Conservation (phyloP, 2,329 filamentous ascomycete species). For the Paradendryphiella salina region DNA sequence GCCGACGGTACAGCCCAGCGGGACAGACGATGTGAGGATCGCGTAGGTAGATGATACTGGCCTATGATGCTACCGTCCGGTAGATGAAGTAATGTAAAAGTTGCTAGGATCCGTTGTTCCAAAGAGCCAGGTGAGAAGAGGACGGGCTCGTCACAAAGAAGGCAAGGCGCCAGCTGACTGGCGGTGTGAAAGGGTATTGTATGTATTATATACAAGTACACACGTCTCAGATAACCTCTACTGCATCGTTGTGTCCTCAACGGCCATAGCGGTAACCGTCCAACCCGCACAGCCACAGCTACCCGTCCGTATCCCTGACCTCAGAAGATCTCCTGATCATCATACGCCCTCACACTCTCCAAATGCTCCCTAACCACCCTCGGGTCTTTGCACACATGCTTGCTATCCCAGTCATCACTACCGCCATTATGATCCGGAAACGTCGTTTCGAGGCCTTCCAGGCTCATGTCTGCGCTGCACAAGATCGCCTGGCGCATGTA, state of each 20-base stretch:
- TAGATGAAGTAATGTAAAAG: no score
- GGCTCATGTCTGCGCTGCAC: conserved; percentile 38
- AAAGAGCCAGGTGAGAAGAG: no score
- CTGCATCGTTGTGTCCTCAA: no score
- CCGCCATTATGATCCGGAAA: conserved; percentile 44
- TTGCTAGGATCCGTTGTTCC: no score
- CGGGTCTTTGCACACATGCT: conserved; percentile 34
- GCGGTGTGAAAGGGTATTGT: not conserved
- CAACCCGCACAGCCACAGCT: no score
- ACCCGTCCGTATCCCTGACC: no score
- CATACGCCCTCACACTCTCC: conserved; percentile 39
- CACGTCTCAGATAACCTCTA: no score
- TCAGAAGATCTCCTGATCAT: conserved; percentile 41
- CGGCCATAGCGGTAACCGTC: not conserved
- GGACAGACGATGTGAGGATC: conserved; percentile 2
- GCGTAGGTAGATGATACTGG: no score
- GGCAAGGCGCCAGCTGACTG: not conserved
- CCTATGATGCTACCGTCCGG: no score
- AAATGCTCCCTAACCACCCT: conserved; percentile 22
- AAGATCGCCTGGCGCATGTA: conserved; percentile 44
- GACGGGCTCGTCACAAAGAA: no score
- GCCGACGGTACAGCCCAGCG: not conserved
- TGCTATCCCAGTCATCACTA: conserved; percentile 44
- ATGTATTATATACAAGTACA: not conserved
- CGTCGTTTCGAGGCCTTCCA: conserved; percentile 42